Base-by-base conservation (phyloP, 1,139 yeast species). In the Blastobotrys persicus region DNA sequence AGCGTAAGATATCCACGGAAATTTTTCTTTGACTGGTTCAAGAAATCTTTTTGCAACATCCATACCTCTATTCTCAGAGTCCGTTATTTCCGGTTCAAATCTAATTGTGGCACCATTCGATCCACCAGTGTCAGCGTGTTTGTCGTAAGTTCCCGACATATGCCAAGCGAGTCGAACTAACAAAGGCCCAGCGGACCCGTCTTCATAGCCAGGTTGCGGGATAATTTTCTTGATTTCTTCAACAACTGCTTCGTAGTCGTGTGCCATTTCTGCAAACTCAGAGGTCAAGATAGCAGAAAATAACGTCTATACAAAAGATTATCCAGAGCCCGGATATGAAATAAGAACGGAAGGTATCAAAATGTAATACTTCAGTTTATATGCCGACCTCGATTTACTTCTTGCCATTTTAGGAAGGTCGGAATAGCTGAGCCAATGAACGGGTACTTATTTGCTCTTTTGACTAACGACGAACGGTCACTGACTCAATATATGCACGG, bases 171-270 rank as follows among this genome's bases (percentile, higher is more conserved):
- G 70, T 48, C 88, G 72, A 17, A 83, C 77, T 7, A 83, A 66
- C 2, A 82, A 69, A 16, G 88, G 88, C 1, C 84, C 88, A 48
- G 75, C 72, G 2, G 85, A 78, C 2, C 88, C 87, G 61, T 81
- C 86, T 58, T 83, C 88, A 60, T 75, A 78, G 60, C 82, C 94
- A 50, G 83, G 81, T 33, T 85, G 88, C 54, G 82, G 79, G 37
- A 91, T 69, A 59, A 86, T 83, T 45, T 73, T 66, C 4, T 92
- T 88, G 67, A 91, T 88, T 34, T 80, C 92, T 60, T 88, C 87
- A 65, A 88, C 86, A 37, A 91, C 81, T 26, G 80, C 67, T 62
- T 85, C 92, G 69, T 85, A 89, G 55, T 86, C 71, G 26, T 60
- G 61, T 32, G 41, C 48, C 16, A 23, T 37, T 20, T 9, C 9